Conservation (phyloP, 2,329 filamentous ascomycete species). For the Metarhizium anisopliae region DNA sequence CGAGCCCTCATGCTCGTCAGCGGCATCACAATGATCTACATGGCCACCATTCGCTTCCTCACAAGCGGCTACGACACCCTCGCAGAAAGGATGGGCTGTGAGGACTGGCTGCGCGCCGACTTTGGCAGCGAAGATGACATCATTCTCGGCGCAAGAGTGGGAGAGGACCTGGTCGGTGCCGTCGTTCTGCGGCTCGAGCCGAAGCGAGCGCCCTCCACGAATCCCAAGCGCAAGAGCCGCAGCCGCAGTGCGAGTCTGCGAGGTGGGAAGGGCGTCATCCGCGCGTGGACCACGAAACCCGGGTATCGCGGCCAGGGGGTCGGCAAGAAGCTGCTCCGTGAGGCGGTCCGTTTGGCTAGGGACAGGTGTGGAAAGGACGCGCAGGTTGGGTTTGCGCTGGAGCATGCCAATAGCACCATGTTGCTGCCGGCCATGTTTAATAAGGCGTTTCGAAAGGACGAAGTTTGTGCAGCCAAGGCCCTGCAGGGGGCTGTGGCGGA, state of each 20-base stretch:
- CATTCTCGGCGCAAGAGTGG: constrained; percentile 58
- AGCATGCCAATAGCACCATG: constrained; percentile 66
- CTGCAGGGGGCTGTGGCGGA: constrained; percentile 42
- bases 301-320: constrained; percentile 63
- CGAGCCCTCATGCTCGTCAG: constrained; percentile 48
- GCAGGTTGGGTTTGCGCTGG: constrained; percentile 61
- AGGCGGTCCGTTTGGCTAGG: constrained; percentile 59
- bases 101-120: constrained; percentile 45
- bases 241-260: constrained; percentile 31
- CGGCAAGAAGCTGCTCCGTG: constrained; percentile 62
- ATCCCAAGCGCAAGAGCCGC: constrained; percentile 23
- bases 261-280: constrained; percentile 61
- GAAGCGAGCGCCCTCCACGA: constrained; percentile 12
- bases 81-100: constrained; percentile 50
- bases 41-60: constrained; percentile 51
- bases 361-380: constrained; percentile 60
- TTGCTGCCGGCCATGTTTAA: constrained; percentile 57
- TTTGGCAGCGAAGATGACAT: constrained; percentile 41
- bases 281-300: constrained; percentile 72
- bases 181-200: constrained; percentile 59
- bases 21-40: constrained; percentile 53
- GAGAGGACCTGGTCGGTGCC: constrained; percentile 60
- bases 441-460: constrained; percentile 46
- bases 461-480: constrained; percentile 46
- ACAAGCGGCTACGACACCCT: constrained; percentile 53